Conservation (phyloP, 805 yeast genomes). For the Candida andamanensis region DNA sequence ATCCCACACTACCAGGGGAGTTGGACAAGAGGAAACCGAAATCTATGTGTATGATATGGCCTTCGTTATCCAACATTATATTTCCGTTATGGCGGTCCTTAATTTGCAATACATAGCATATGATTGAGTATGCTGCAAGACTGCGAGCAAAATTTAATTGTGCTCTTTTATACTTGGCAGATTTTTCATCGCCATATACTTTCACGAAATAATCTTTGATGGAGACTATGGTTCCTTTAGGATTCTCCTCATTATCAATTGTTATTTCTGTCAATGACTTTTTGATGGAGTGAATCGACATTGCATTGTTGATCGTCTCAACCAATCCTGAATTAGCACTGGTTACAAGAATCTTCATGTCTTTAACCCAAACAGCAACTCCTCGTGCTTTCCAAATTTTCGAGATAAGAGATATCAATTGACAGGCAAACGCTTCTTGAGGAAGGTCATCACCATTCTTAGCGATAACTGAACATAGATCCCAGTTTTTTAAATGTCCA, state of each 20-base stretch:
- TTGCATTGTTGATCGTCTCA: slow-evolving; percentile 92
- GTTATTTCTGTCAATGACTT: slow-evolving; percentile 81
- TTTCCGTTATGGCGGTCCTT: slow-evolving; percentile 98
- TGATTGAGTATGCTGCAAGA: slow-evolving; percentile 86
- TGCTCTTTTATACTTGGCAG: slow-evolving; percentile 60
- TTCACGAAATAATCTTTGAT: slow-evolving; percentile 73
- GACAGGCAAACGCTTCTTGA: slow-evolving; percentile 98
- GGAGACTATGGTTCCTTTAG: slow-evolving; percentile 66
- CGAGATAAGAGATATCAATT: slow-evolving; percentile 81
- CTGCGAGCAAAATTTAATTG: slow-evolving; percentile 82
- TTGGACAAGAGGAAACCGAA: slow-evolving; percentile 91
- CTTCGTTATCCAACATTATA: slow-evolving; percentile 93
- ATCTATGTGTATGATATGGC: slow-evolving; percentile 92
- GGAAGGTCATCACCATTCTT: slow-evolving; percentile 94
- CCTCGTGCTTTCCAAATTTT: slow-evolving; percentile 71
- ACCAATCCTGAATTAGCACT: slow-evolving; percentile 89
- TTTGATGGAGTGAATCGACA: slow-evolving; percentile 90
- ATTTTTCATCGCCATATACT: slow-evolving; percentile 63
- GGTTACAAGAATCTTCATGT: slow-evolving; percentile 88
- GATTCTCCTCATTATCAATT: slow-evolving; percentile 56
- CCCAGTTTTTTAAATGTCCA: slow-evolving; percentile 92
- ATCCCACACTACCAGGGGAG: slow-evolving; percentile 95
- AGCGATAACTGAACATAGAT: slow-evolving; percentile 88
- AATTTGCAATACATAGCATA: slow-evolving; percentile 84
- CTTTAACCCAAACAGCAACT: slow-evolving; percentile 83